Base-by-base conservation (phyloP, 73 alveolate species). In the Paramecium primaurelia region DNA sequence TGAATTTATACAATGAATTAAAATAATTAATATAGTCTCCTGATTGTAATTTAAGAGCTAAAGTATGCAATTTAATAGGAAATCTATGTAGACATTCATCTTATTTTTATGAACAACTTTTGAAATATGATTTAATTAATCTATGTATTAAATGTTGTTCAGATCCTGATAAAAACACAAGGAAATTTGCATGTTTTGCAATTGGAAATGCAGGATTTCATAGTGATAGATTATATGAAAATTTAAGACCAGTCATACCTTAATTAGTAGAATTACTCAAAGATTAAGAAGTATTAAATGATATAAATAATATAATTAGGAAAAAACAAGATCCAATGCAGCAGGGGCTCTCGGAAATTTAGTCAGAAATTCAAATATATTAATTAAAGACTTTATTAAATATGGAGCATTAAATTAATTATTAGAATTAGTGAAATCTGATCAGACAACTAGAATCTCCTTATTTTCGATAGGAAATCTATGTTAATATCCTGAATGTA, bases 111-210 rank as follows among this genome's bases (percentile, higher is more conserved):
- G 99, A 98, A 6, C 95, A 93, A 84, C 93, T 98, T 42, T 90
- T 97, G 38, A 96, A 96, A 93, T 71, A 96, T 93, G 99, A 99
- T 10, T 95, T 98, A 37, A 96, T 98, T 64, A 85, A 97, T 28
- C 97, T 99, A 4, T 98, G 98, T 73, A 97, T 98, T 71, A 98
- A 97, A 86, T 96, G 99, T 85, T 98, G 99, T 95, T 88, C 96
- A 14, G 99, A 97, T 64, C 97, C 96, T 28, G 99, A 98, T 94
- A 96, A 97, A 93, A 97, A 96, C 58, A 98, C 99, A 18, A 96
- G 99, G 92, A 98, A 98, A 94, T 98, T 98, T 86, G 99, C 99
- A 12, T 98, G 99, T 92, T 98, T 98, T 96, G 99, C 99, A 26
- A 98, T 98, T 51, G 99, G 99, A 30, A 98, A 98, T 96, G 99